These are phyloP conservation scores for Globisporangium perplexum DNA, from an alignment of 352 stramenopile species.

Conservation along the genomic window DNA sequence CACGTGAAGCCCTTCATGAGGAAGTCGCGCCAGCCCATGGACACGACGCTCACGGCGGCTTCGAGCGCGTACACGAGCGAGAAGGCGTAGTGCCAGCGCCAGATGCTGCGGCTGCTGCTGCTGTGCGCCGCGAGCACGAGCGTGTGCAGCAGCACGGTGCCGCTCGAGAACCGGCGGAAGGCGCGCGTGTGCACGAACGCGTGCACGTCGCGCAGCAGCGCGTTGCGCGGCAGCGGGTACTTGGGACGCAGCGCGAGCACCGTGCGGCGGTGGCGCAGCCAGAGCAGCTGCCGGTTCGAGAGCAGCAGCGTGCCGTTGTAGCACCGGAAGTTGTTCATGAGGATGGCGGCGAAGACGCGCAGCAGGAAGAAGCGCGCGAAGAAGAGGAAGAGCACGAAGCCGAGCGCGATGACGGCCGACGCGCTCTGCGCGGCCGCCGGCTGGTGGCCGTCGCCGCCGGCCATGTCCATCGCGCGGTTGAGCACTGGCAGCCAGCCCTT, in stretches of 20 bases:
- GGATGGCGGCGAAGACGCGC: conserved; percentile 73
- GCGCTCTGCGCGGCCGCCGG: conserved; percentile 63
- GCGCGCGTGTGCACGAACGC: conserved; percentile 57
- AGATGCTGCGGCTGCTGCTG: conserved; percentile 32
- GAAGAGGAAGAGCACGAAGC: conserved; percentile 81
- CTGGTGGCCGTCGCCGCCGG: conserved; percentile 64
- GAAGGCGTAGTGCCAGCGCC: conserved; percentile 79
- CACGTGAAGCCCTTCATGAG: conserved; percentile 83
- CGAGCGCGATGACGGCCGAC: conserved; percentile 73
- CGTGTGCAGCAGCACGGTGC: conserved; percentile 61
- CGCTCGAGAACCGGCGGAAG: conserved; percentile 61
- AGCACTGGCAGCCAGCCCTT: conserved; percentile 83
- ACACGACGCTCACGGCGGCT: conserved; percentile 56
- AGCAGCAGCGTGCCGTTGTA: conserved; percentile 79
- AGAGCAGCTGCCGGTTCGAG: conserved; percentile 74
- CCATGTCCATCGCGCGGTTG: conserved; percentile 79
- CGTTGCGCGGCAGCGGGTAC: conserved; percentile 63
- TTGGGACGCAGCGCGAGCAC: conserved; percentile 65
- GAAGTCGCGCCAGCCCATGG: conserved; percentile 75
- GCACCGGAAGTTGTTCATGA: conserved; percentile 85
- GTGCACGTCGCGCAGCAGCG: conserved; percentile 49
- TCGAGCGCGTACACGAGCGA: conserved; percentile 74
- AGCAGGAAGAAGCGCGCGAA: conserved; percentile 74
- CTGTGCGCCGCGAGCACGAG: conserved; percentile 57
- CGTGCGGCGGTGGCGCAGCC: conserved; percentile 59